phyloP scores from a whole-genome alignment of 2,329 filamentous ascomycete species.

The Clonostachys chloroleuca region DNA sequence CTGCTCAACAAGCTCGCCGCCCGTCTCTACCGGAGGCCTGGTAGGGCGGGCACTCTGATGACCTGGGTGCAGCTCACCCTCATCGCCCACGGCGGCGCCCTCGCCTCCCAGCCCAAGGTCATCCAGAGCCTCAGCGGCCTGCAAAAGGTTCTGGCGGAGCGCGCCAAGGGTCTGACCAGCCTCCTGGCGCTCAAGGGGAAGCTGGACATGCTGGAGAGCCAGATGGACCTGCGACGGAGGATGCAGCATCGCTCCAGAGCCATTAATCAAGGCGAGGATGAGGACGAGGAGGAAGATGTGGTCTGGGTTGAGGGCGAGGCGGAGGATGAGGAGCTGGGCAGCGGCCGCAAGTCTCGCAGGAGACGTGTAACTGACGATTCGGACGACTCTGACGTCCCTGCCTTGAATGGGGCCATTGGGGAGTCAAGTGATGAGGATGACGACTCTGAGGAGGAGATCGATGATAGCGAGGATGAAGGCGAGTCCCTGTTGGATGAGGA shows the following conservation, averaged over 20 bases:
- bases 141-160: conserved; percentile 82
- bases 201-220: conserved; percentile 87
- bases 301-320: conserved; percentile 86
- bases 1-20: conserved; percentile 83
- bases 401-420: conserved; percentile 49
- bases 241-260: conserved; percentile 46
- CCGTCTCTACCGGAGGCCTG: conserved; percentile 80
- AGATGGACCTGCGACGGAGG: conserved; percentile 74
- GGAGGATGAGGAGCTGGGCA: conserved; percentile 17
- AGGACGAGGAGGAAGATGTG: conserved; percentile 61
- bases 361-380: conserved; percentile 43
- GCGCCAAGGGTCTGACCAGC: conserved; percentile 75
- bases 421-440: conserved; percentile 58
- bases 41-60: conserved; percentile 85
- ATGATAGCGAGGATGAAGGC: conserved; percentile 39
- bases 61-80: conserved; percentile 96
- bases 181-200: conserved; percentile 90
- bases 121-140: conserved; percentile 73
- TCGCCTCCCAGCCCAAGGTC: conserved; percentile 82
- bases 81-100: conserved; percentile 84
- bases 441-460: conserved; percentile 33
- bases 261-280: conserved; percentile 40
- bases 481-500: conserved; percentile 51
- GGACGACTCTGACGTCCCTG: conserved; percentile 53
- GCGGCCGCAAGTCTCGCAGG: conserved; percentile 15